Percentiles rank a stretch among this genome's conserved stretches.
Conservation (phyloP, 371 early-diverging fungal species). For the Apophysomyces variabilis region DNA sequence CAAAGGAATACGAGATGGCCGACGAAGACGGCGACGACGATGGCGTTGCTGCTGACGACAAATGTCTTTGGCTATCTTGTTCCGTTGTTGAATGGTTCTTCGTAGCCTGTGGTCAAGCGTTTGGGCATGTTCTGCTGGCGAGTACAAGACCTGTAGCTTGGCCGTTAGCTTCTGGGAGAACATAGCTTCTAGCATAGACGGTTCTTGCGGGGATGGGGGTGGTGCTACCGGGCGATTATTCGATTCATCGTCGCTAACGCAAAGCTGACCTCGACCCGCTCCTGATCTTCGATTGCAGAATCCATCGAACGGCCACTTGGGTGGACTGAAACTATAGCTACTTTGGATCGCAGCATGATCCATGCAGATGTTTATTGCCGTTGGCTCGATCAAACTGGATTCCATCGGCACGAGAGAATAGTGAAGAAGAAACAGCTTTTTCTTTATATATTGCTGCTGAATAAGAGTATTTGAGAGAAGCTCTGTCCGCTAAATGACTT, state of each 20-base stretch:
- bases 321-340: conserved; percentile 1
- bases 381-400: conserved; percentile 1
- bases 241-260: conserved; percentile 5
- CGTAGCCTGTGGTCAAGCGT: neutral
- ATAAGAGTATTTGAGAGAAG: too few species aligned
- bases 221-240: conserved; percentile 3
- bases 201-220: conserved; percentile 9
- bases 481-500: too few species aligned
- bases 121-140: conserved; percentile 2
- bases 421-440: too few species aligned
- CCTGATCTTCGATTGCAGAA: conserved; percentile 1
- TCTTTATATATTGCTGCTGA: too few species aligned
- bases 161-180: conserved; percentile 3
- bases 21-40: neutral
- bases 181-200: neutral
- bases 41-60: neutral
- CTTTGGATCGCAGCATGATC: neutral
- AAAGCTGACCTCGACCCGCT: conserved; percentile 1
- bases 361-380: conserved; percentile 1
- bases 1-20: conserved; percentile 17
- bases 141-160: neutral
- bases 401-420: neutral
- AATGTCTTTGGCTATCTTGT: neutral
- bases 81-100: neutral
- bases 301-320: conserved; percentile 4